phyloP scores from a whole-genome alignment of 179 eudicot species.

The Spinacia oleracea region DNA sequence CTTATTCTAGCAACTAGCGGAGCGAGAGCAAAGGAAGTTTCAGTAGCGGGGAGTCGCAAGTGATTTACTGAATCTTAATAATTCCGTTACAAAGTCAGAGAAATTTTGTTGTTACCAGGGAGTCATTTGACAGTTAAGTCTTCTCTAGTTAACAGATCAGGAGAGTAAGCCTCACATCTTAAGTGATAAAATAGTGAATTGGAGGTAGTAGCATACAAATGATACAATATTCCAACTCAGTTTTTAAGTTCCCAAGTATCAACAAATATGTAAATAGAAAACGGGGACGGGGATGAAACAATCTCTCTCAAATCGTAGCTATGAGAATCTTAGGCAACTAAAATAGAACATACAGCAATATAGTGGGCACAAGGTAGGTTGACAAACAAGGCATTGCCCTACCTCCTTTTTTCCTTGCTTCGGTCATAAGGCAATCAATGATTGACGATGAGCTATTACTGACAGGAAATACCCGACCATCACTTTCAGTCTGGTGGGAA shows the following conservation, averaged over 20 bases:
- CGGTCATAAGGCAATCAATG: constrained; percentile 73
- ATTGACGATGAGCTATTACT: constrained; percentile 79
- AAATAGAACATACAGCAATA: not conserved
- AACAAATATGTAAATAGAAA: not conserved
- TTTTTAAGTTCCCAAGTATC: too few relatives aligned
- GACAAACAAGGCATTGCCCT: constrained; percentile 18
- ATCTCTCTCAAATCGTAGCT: not conserved
- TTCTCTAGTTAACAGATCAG: not conserved
- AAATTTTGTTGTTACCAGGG: too few relatives aligned
- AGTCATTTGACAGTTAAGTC: not conserved
- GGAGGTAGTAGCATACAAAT: not conserved
- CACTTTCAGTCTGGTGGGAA: constrained; percentile 66
- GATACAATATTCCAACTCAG: too few relatives aligned
- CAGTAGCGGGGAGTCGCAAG: too few relatives aligned
- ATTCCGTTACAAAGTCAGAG: not conserved
- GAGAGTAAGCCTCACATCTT: not conserved
- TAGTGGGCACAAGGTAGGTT: not conserved
- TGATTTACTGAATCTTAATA: not conserved
- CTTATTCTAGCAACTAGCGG: not conserved
- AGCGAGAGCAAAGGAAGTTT: too few relatives aligned
- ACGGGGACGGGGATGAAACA: not conserved
- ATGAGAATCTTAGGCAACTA: not conserved
- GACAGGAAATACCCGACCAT: constrained; percentile 92
- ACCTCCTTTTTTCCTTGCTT: constrained; percentile 75
- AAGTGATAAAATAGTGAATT: not conserved